Percentiles rank a stretch among this genome's conserved stretches.
These are phyloP conservation scores for Warburgia ugandensis DNA, from an alignment of 164 flowering plant genomes.

Conservation along the genomic window DNA sequence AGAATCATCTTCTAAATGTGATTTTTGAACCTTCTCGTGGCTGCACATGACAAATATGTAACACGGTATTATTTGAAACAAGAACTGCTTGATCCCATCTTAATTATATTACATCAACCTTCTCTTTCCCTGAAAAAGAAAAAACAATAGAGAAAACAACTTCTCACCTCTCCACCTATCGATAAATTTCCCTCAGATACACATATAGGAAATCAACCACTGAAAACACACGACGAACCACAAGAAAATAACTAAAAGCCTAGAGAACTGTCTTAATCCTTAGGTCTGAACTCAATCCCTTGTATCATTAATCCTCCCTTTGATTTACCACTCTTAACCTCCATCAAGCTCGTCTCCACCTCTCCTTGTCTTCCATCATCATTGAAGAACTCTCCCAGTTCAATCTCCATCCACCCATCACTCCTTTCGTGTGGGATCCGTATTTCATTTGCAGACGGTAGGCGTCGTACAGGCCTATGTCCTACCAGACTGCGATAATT, in stretches of 20 bases:
- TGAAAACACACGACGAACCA: neutral
- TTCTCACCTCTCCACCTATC: too few species aligned
- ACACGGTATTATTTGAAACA: too few species aligned
- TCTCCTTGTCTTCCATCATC: conserved; percentile 13
- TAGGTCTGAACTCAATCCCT: conserved; percentile 65
- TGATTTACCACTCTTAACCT: conserved; percentile 25
- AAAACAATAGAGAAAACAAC: too few species aligned
- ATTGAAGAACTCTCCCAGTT: conserved; percentile 37
- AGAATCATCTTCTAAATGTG: too few species aligned
- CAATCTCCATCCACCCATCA: conserved; percentile 52
- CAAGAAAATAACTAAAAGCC: neutral
- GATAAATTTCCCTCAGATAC: too few species aligned
- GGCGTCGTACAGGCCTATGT: too few species aligned
- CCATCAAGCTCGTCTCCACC: conserved; percentile 27
- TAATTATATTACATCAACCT: too few species aligned
- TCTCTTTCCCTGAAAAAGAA: too few species aligned
- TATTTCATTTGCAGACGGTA: neutral
- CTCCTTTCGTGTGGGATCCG: conserved; percentile 10
- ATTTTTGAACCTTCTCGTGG: too few species aligned
- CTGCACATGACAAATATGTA: too few species aligned
- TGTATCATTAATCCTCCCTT: conserved; percentile 50
- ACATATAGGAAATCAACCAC: neutral
- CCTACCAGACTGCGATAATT: too few species aligned
- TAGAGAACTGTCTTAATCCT: neutral
- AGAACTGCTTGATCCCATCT: too few species aligned